A percentile compares a stretch with the other conserved stretches of the same genome.
Conservation (phyloP, 106 monocot genomes). For the Platanthera zijinensis region DNA sequence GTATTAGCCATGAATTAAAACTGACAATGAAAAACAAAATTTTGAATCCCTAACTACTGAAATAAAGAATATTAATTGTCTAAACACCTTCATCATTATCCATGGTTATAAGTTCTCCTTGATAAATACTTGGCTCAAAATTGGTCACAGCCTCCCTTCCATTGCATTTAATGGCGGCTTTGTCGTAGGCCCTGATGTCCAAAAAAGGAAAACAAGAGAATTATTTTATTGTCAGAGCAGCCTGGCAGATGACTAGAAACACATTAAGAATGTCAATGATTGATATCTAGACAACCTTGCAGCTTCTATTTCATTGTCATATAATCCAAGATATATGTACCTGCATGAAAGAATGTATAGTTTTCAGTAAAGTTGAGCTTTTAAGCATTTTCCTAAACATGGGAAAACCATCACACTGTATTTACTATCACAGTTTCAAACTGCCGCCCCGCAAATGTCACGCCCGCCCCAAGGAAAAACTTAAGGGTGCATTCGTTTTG, state of each 20-base stretch:
- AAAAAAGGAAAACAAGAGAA: conserved; percentile 8
- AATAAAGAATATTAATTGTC: not conserved
- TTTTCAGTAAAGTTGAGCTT: conserved; percentile 12
- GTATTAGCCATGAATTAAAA: not conserved
- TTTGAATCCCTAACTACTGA: not conserved
- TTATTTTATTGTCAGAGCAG: not conserved
- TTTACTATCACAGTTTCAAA: no score
- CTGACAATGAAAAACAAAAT: not conserved
- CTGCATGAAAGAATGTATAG: conserved; percentile 47
- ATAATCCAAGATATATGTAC: conserved; percentile 91
- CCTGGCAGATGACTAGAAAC: conserved; percentile 6
- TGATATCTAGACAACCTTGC: conserved; percentile 48
- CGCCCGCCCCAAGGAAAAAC: no score
- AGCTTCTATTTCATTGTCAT: conserved; percentile 84
- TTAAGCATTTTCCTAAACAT: not conserved
- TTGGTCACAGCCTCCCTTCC: conserved; percentile 89
- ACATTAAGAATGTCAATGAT: conserved; percentile 11
- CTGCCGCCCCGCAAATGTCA: no score
- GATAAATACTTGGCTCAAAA: conserved; percentile 60
- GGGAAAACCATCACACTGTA: no score
- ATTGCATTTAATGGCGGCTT: conserved; percentile 81
- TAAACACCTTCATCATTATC: conserved; percentile 27
- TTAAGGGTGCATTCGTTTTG: no score
- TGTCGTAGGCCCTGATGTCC: conserved; percentile 67
- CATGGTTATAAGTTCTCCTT: conserved; percentile 33